Conservation (phyloP, 805 yeast species). For the Henningerozyma blattae region DNA sequence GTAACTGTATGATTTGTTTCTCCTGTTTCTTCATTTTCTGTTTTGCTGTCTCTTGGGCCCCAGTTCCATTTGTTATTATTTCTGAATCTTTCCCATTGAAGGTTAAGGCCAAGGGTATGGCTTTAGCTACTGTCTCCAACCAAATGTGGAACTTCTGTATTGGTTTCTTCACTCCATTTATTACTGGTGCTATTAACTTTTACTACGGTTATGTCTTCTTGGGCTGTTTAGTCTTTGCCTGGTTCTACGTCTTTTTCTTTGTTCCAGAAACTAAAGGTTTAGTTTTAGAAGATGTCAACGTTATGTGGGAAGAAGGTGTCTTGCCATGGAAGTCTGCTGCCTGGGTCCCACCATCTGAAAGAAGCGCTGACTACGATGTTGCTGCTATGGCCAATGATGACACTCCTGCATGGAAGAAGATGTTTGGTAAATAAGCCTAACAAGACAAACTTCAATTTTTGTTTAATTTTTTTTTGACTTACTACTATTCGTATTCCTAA, state of each 20-base stretch:
- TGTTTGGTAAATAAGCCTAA: no score
- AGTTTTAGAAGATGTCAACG: constrained; percentile 69
- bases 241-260: constrained; percentile 58
- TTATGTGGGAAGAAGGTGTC: constrained; percentile 32
- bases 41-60: constrained; percentile 74
- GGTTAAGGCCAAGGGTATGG: constrained; percentile 47
- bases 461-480: no score
- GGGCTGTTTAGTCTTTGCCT: constrained; percentile 46
- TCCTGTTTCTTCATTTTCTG: constrained; percentile 63
- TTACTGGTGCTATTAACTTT: constrained; percentile 54
- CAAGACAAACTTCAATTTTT: no score
- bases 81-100: constrained; percentile 67
- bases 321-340: constrained; percentile 32
- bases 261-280: constrained; percentile 71
- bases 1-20: constrained; percentile 61
- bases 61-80: constrained; percentile 53
- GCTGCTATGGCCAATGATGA: constrained; percentile 12
- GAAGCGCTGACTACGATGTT: constrained; percentile 14
- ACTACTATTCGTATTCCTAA: no score
- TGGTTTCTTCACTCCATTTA: constrained; percentile 64
- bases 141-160: constrained; percentile 63
- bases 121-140: constrained; percentile 52
- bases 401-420: constrained; percentile 9
- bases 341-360: constrained; percentile 38
- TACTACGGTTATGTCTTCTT: constrained; percentile 56